phyloP scores from a whole-genome alignment of 495 filamentous ascomycete species.

The Penicillium paxilli region DNA sequence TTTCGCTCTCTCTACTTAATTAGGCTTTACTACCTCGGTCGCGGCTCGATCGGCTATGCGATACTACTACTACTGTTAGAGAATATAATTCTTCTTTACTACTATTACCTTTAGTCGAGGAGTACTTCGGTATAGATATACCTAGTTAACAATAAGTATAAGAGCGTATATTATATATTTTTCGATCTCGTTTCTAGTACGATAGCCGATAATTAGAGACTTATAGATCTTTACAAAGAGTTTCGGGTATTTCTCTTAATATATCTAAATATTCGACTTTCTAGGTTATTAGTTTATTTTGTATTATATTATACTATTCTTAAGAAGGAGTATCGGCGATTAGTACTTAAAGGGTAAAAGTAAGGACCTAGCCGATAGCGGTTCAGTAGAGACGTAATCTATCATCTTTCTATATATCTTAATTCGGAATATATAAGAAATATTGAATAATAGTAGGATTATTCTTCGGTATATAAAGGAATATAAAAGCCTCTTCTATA shows the following conservation, averaged over 20 bases:
- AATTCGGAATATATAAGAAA: conserved; percentile 30
- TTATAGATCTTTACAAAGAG: conserved; percentile 18
- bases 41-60: conserved; percentile 11
- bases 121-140: conserved; percentile 36
- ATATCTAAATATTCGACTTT: conserved; percentile 29
- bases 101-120: conserved; percentile 21
- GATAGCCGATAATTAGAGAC: conserved; percentile 31
- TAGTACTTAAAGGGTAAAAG: conserved; percentile 47
- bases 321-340: conserved; percentile 27
- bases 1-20: conserved; percentile 10
- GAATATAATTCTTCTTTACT: conserved; percentile 23
- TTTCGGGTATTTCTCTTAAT: conserved; percentile 30
- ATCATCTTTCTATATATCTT: conserved; percentile 28
- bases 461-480: conserved; percentile 45
- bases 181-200: conserved; percentile 23
- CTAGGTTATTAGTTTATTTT: conserved; percentile 24
- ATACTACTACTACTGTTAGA: conserved; percentile 19
- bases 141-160: conserved; percentile 22
- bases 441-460: conserved; percentile 24
- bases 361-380: conserved; percentile 46
- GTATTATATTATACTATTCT: conserved; percentile 38
- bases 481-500: conserved; percentile 48
- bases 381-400: conserved; percentile 36
- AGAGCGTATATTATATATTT: conserved; percentile 28
- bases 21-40: not conserved